A percentile compares a stretch with the other conserved stretches of the same genome.
Conservation (phyloP, 2,329 filamentous ascomycete species). For the Rhynchosporium agropyri region DNA sequence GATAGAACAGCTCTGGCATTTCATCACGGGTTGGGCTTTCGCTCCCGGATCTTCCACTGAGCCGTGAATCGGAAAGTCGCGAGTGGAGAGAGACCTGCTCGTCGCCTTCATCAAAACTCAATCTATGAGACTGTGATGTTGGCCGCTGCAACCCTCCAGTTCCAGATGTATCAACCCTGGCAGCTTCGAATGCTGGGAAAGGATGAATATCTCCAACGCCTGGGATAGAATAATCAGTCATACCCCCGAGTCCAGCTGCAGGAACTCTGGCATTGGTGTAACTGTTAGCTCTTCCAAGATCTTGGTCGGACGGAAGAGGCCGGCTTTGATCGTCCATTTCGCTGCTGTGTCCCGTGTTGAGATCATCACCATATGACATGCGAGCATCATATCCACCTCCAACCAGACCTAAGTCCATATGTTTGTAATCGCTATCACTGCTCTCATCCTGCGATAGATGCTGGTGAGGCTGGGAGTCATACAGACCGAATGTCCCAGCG, state of each 20-base stretch:
- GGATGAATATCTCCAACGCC: conserved; percentile 58
- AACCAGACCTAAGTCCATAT: conserved; percentile 73
- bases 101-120: conserved; percentile 93
- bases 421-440: conserved; percentile 73
- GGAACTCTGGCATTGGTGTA: conserved; percentile 33
- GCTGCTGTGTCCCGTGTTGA: conserved; percentile 42
- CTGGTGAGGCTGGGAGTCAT: conserved; percentile 44
- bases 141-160: conserved; percentile 88
- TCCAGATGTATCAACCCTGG: conserved; percentile 77
- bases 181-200: conserved; percentile 52
- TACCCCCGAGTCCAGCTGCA: conserved; percentile 39
- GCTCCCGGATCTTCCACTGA: conserved; percentile 51
- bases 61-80: conserved; percentile 52
- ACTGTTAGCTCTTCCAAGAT: conserved; percentile 39
- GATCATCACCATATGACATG: conserved; percentile 60
- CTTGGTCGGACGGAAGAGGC: conserved; percentile 52
- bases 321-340: conserved; percentile 50
- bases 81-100: conserved; percentile 66
- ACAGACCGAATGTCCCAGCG: conserved; percentile 52
- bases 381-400: conserved; percentile 70
- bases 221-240: conserved; percentile 45
- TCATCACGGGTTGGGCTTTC: conserved; percentile 72
- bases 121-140: conserved; percentile 67
- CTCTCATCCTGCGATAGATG: conserved; percentile 47
- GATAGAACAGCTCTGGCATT: conserved; percentile 90